Evolutionary conservation across 106 monocot genomes (phyloP), one percentile per base, ranked within the genome.

Genomic region (Platanthera guangdongensis): DNA sequence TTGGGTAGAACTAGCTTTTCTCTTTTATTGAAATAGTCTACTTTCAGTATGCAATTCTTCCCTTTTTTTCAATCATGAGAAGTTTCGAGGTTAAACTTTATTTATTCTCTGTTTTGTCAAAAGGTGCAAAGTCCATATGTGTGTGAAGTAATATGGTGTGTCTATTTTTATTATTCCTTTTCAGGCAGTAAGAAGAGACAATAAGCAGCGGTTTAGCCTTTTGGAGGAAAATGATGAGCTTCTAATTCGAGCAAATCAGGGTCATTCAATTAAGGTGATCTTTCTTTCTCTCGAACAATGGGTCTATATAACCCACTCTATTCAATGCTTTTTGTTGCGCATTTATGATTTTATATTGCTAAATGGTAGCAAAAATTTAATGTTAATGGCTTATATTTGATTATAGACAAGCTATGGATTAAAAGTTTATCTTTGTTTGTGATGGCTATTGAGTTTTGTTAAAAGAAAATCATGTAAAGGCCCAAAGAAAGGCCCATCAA

Each of bases 191-290:
- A 84, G 81, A 76, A 88, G 83, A 78, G 94, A 99, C 65, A 99
- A 87, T 76, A 99, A 99, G 74, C 94, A 92, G 22, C 80, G 99
- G 3, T 92, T 99, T 59, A 82, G 86, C 78, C 90, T 94, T 16
- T 81, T 88, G 82, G 99, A 99, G 64, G 94, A 99, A 83, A 82
- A 84, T 84, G 99, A 88, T 16, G 85, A 90, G 74, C 86, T 99
- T 48, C 73, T 89, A 46, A 99, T 99, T 47, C 91, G 99, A 57
- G 99, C 99, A 71, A 99, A 99, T 74, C 99, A 99, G 81, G 99
- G 99, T 7, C 99, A 99, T 72, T 83, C 99, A 21, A 82, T 94
- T 52, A 76, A 71, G 83, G 97, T 97, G 53, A 70, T 75, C 13
- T 74, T 75, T 50, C 18, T 73, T 64, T 76, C 9, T 70, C 14